Evolutionary conservation across 2,329 filamentous ascomycete genomes (phyloP).

Genomic region (Lecanicillium sp.): DNA sequence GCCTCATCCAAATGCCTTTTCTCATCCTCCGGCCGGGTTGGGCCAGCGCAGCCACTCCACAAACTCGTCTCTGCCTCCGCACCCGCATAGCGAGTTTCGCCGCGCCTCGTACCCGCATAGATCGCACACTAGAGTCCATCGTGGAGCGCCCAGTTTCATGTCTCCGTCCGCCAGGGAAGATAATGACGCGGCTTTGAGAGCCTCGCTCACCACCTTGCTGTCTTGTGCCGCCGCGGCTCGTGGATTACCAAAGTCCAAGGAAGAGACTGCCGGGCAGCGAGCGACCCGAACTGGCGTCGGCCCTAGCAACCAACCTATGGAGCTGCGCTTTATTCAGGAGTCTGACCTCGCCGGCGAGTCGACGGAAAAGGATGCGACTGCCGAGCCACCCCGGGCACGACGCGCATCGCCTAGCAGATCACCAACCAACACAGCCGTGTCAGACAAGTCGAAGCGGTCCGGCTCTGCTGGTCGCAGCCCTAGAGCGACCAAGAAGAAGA

Average conservation of each 20-base stretch:
- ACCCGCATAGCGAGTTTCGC: conserved; percentile 42
- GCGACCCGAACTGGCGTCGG: conserved; percentile 30
- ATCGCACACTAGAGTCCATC: conserved; percentile 38
- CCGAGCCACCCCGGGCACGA: conserved; percentile 15
- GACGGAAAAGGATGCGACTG: conserved; percentile 14
- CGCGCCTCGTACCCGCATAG: conserved; percentile 42
- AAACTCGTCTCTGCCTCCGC: conserved; percentile 38
- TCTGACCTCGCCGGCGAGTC: conserved; percentile 44
- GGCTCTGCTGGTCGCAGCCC: conserved; percentile 30
- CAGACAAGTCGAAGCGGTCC: conserved; percentile 44
- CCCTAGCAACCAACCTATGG: conserved; percentile 46
- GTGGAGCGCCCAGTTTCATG: conserved; percentile 52
- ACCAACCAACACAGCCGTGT: conserved; percentile 15
- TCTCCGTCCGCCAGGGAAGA: conserved; percentile 73
- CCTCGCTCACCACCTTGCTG: conserved; percentile 87
- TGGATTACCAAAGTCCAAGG: conserved; percentile 61
- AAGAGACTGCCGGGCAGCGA: conserved; percentile 31
- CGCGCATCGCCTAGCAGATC: conserved; percentile 22
- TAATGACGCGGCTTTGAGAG: conserved; percentile 85
- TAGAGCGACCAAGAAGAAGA: conserved; percentile 54
- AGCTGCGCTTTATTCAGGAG: conserved; percentile 52
- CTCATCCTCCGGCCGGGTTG: conserved; percentile 61
- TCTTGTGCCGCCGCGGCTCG: conserved; percentile 91
- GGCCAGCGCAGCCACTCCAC: conserved; percentile 42
- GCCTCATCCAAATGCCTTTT: conserved; percentile 88